Conservation (phyloP, 202 grass and related monocot genomes). For the Eragrostis tef region DNA sequence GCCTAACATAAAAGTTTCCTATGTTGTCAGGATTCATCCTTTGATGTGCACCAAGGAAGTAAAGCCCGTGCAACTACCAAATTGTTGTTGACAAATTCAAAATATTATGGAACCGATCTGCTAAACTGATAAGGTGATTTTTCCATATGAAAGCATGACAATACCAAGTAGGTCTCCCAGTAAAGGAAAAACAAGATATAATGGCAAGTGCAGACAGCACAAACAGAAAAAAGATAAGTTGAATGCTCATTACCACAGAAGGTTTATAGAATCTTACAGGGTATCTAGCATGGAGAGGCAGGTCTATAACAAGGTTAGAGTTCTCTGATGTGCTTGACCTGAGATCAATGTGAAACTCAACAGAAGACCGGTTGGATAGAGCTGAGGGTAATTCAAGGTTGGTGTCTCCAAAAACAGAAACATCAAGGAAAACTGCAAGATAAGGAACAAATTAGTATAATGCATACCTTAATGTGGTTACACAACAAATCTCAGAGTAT, state of each 20-base stretch:
- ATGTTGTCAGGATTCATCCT: background rate
- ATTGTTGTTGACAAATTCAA: background rate
- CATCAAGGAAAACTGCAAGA: conserved; percentile 67
- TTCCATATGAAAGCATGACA: background rate
- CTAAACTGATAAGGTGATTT: background rate
- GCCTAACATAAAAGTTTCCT: background rate
- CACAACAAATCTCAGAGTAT: background rate
- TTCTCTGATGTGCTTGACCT: conserved; percentile 8
- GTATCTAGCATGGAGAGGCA: conserved; percentile 93
- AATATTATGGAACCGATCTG: background rate
- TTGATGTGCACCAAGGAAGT: background rate
- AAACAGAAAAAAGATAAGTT: conserved; percentile 3
- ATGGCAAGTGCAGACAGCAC: background rate
- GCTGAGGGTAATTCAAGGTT: conserved; percentile 84
- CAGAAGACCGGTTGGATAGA: conserved; percentile 73
- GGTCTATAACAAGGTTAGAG: conserved; percentile 56
- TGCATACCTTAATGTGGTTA: background rate
- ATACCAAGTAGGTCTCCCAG: background rate
- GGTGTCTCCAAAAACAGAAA: conserved; percentile 76
- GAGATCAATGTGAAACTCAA: conserved; percentile 77
- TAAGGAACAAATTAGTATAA: conserved; percentile 24
- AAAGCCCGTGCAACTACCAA: background rate
- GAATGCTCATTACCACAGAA: conserved; percentile 2
- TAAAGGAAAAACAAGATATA: background rate
- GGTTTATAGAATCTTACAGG: conserved; percentile 54